Evolutionary conservation across 2,329 filamentous ascomycete species (phyloP).

Genomic region (Didymella sp.): DNA sequence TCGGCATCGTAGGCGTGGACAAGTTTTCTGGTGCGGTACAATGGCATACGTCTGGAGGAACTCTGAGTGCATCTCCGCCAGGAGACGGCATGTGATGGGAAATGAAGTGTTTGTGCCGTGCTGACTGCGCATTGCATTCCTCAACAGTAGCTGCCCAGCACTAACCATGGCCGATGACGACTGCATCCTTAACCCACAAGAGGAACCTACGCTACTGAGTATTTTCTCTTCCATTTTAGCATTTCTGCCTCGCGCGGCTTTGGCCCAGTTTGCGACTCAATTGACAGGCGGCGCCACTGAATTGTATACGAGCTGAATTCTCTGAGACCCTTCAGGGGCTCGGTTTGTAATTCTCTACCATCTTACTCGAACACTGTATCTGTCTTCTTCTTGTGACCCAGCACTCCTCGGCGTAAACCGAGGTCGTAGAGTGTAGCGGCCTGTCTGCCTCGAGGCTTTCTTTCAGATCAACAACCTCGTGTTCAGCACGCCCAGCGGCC

Average conservation of each 20-base stretch:
- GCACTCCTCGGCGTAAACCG: slow-evolving; percentile 23
- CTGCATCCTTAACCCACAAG: slow-evolving; percentile 2
- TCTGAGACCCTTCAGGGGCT: neutral
- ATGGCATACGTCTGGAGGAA: neutral
- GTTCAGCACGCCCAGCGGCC: neutral
- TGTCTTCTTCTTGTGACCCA: neutral
- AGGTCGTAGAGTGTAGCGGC: slow-evolving; percentile 19
- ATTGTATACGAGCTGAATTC: neutral
- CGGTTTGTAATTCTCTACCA: neutral
- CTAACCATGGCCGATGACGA: slow-evolving; percentile 10
- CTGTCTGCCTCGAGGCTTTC: slow-evolving; percentile 12
- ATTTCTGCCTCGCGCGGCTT: slow-evolving; percentile 5
- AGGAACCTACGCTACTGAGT: slow-evolving; percentile 11
- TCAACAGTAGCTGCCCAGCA: slow-evolving; percentile 7
- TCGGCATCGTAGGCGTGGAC: slow-evolving; percentile 1
- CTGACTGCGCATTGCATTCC: slow-evolving; percentile 9
- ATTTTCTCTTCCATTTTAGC: slow-evolving; percentile 9
- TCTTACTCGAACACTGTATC: neutral
- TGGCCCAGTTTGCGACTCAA: slow-evolving; percentile 4
- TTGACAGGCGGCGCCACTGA: neutral
- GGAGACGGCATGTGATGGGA: neutral
- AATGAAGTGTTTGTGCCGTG: neutral
- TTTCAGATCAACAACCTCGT: slow-evolving; percentile 11
- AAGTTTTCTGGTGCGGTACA: slow-evolving; percentile 7
- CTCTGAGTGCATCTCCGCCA: neutral